Conservation (phyloP, 1,284 basidiomycete species). For the Gastroboletus turbinatus region DNA sequence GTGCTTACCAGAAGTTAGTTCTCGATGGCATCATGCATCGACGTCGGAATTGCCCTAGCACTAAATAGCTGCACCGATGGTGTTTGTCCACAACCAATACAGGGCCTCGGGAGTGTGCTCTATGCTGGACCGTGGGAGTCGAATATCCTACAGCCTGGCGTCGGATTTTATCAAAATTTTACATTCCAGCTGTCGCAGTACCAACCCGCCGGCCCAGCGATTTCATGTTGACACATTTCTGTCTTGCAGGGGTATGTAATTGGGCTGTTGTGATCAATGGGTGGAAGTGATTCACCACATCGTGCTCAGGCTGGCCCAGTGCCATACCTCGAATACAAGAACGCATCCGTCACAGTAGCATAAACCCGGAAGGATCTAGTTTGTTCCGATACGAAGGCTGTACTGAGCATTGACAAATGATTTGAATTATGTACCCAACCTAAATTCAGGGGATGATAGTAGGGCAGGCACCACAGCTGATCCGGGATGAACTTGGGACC, state of each 20-base stretch:
- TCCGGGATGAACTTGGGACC: background rate
- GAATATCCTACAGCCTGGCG: background rate
- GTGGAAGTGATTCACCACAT: background rate
- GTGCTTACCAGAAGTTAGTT: slow-evolving; percentile 3
- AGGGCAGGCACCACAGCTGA: background rate
- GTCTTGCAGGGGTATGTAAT: slow-evolving; percentile 15
- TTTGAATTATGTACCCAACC: background rate
- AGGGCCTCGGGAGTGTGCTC: slow-evolving; percentile 16
- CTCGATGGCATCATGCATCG: slow-evolving; percentile 18
- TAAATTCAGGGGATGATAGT: background rate
- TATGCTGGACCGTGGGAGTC: slow-evolving; percentile 23
- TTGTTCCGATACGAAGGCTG: background rate
- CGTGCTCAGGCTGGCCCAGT: background rate
- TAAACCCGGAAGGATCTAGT: background rate
- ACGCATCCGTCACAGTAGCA: slow-evolving; percentile 17
- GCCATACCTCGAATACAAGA: slow-evolving; percentile 22
- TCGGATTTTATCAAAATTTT: slow-evolving; percentile 26
- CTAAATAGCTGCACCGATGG: slow-evolving; percentile 1
- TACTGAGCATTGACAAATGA: background rate
- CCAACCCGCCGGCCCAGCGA: slow-evolving; percentile 9
- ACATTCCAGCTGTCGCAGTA: slow-evolving; percentile 15
- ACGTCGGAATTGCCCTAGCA: slow-evolving; percentile 21
- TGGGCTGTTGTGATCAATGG: background rate
- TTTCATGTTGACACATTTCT: slow-evolving; percentile 24
- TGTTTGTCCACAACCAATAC: slow-evolving; percentile 12